Conservation (phyloP, 495 filamentous ascomycete species). For the Trichoderma orchidacearum region DNA sequence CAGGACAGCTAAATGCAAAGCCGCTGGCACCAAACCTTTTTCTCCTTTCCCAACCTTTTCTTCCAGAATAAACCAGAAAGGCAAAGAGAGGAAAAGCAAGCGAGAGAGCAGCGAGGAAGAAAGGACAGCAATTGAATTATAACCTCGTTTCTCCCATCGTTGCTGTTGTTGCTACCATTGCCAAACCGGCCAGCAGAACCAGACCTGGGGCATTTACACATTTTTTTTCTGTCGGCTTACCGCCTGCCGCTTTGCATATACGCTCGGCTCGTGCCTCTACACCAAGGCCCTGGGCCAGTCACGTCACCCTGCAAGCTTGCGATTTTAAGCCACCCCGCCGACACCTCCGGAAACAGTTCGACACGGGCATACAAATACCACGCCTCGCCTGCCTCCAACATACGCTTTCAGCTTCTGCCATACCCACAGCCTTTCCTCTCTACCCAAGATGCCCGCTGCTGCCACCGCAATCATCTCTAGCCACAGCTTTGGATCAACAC, state of each 20-base stretch:
- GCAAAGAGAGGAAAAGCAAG: neutral
- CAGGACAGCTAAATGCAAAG: neutral
- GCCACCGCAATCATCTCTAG: conserved; percentile 1
- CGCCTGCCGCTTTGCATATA: too few species aligned
- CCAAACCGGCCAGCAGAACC: too few species aligned
- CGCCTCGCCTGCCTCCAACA: neutral
- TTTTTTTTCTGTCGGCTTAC: too few species aligned
- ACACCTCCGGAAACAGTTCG: neutral
- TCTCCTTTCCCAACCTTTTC: neutral
- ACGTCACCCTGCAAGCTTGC: neutral
- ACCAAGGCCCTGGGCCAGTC: too few species aligned
- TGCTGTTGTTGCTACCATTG: too few species aligned
- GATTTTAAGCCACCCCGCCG: neutral
- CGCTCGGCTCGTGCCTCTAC: too few species aligned
- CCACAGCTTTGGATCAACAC: conserved; percentile 17
- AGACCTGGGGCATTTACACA: too few species aligned
- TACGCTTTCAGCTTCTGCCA: neutral
- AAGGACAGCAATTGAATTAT: too few species aligned
- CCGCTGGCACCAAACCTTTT: neutral
- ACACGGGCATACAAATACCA: neutral
- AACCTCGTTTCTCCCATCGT: too few species aligned
- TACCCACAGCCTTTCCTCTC: neutral
- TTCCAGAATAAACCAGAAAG: neutral
- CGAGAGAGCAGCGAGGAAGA: too few species aligned
- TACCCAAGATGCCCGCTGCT: neutral